Conservation (phyloP, 352 stramenopile genomes). For the Sclerospora graminicola region DNA sequence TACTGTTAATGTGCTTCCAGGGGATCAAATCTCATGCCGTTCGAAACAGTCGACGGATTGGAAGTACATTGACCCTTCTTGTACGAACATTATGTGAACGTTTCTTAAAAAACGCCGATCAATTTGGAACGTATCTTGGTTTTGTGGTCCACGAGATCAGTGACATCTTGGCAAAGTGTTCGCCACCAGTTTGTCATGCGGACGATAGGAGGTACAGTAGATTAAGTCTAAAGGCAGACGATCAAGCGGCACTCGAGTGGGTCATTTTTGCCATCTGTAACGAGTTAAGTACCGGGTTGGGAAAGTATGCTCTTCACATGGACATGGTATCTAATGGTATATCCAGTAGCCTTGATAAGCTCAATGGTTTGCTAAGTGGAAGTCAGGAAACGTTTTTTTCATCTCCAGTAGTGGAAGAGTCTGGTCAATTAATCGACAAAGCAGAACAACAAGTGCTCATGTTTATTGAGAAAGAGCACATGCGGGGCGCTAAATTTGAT, state of each 20-base stretch:
- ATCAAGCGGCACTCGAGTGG: constrained; percentile 64
- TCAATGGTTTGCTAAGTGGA: constrained; percentile 41
- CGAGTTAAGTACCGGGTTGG: constrained; percentile 52
- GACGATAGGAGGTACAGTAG: no score
- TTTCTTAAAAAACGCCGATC: constrained; percentile 49
- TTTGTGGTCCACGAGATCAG: constrained; percentile 72
- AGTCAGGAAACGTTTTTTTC: constrained; percentile 17
- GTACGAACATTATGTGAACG: constrained; percentile 50
- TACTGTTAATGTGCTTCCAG: constrained; percentile 66
- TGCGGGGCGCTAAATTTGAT: no score
- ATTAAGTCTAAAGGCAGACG: constrained; percentile 31
- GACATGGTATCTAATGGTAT: constrained; percentile 47
- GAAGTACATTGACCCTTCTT: constrained; percentile 32
- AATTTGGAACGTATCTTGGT: constrained; percentile 73
- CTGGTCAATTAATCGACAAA: no score
- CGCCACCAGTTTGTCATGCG: no score
- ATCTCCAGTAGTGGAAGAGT: no score
- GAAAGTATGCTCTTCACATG: constrained; percentile 64
- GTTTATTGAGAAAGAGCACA: no score
- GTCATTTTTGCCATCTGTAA: constrained; percentile 72
- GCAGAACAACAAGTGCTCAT: no score
- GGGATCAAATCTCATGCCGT: constrained; percentile 35
- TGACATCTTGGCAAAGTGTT: constrained; percentile 29
- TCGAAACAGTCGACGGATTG: constrained; percentile 22
- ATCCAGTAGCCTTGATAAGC: constrained; percentile 56